phyloP scores from a whole-genome alignment of 805 yeast species.

The Myxozyma sirexii region DNA sequence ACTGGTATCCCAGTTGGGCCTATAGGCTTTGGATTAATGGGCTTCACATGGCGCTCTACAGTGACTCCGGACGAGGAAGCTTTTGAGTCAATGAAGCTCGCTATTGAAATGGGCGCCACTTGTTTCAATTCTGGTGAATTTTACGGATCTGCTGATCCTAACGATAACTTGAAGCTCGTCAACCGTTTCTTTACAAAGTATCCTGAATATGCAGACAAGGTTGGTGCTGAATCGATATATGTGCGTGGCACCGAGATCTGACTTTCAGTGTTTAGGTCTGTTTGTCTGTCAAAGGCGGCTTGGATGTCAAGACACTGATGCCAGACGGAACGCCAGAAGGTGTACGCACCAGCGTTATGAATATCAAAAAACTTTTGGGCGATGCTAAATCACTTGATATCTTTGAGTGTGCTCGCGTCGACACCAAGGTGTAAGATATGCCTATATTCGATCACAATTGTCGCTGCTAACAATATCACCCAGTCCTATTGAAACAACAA shows the following conservation, averaged over 20 bases:
- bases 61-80: conserved; percentile 50
- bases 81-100: conserved; percentile 54
- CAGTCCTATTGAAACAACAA: conserved; percentile 64
- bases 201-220: conserved; percentile 51
- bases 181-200: conserved; percentile 54
- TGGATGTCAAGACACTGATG: conserved; percentile 41
- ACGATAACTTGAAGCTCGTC: conserved; percentile 56
- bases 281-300: conserved; percentile 63
- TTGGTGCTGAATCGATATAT: no score
- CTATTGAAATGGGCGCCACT: conserved; percentile 51
- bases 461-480: neutral
- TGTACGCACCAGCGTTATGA: conserved; percentile 21
- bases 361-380: conserved; percentile 33
- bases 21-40: conserved; percentile 79
- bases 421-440: conserved; percentile 41
- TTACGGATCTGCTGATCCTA: conserved; percentile 48
- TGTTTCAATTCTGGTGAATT: conserved; percentile 72
- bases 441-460: neutral
- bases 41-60: conserved; percentile 65
- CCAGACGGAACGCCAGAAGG: conserved; percentile 45
- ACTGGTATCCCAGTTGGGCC: conserved; percentile 30
- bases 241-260: no score
- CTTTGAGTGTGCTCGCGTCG: conserved; percentile 76
- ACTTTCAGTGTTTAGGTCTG: no score
- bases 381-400: conserved; percentile 56